A percentile compares a stretch with the other conserved stretches of the same genome.
Conservation (phyloP, 176 grass and related monocot species). For the Musa itinerans region DNA sequence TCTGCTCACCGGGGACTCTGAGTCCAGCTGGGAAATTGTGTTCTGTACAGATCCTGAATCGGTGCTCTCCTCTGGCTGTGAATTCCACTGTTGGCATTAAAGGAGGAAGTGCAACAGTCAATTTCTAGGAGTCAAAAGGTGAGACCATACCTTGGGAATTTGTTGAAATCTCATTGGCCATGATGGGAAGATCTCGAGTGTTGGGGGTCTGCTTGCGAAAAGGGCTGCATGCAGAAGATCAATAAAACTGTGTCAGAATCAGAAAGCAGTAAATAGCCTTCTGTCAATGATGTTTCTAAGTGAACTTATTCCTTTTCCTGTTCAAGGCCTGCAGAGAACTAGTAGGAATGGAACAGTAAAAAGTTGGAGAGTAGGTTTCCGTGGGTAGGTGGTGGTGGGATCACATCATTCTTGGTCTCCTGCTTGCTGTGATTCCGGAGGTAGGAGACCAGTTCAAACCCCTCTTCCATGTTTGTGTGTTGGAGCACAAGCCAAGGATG, state of each 20-base stretch:
- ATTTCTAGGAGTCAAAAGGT: background rate
- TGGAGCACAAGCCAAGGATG: background rate
- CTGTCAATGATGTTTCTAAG: conserved; percentile 5
- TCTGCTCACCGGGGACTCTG: conserved; percentile 35
- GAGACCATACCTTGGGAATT: conserved; percentile 4
- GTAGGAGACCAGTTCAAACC: background rate
- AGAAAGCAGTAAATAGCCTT: conserved; percentile 9
- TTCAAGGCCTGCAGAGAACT: background rate
- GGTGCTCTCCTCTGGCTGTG: conserved; percentile 28
- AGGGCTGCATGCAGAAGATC: conserved; percentile 11
- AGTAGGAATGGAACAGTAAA: background rate
- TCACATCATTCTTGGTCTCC: background rate
- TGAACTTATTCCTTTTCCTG: background rate
- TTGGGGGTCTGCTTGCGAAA: conserved; percentile 11
- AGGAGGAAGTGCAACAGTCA: background rate
- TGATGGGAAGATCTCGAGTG: conserved; percentile 21
- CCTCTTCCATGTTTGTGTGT: background rate
- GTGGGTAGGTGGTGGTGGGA: background rate
- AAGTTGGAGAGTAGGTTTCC: background rate
- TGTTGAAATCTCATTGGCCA: conserved; percentile 17
- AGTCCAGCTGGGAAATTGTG: conserved; percentile 33
- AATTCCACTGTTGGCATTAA: conserved; percentile 12
- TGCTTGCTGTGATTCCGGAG: background rate
- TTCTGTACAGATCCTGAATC: conserved; percentile 39
- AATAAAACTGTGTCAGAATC: conserved; percentile 6